Evolutionary conservation across 257 asterid genomes (phyloP), one percentile per base, ranked within the genome.

Genomic region (Ocimum tenuiflorum): DNA sequence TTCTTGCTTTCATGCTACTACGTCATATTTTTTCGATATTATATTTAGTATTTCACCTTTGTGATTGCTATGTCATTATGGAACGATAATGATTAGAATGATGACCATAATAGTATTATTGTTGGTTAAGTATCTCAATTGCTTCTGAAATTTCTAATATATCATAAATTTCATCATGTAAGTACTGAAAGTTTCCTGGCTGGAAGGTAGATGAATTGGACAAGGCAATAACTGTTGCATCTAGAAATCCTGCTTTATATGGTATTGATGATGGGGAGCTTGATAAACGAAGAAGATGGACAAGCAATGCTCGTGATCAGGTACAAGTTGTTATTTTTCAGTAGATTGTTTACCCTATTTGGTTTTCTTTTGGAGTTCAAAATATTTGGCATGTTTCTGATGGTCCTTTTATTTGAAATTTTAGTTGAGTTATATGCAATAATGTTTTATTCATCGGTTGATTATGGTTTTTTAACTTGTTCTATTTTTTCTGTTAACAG

Each of bases 181-280:
- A 36, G 75, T 76, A 66, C 87, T 86, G 84, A 88, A 77, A 60
- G 45, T 72, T 72, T 87, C 74, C 71, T 83, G 81, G 73, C 80
- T 71, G 88, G n/a, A 69, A 94, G 99, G 96, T 94, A 73, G 97
- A 90, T 88, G 97, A 90, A 70, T 72, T 94, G 94, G 95, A 83
- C 81, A 94, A 91, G 78, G 78, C 97, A 67, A 88, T 94, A 77
- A 54, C 88, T 29, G 95, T 94, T 62, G 97, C 97, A 17, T 81
- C 96, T 51, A 88, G 85, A 73, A 86, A 94, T 77, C 99, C 96
- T 68, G 48, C 89, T 66, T 67, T 74, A 69, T 94, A 88, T 77
- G 94, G 97, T 73, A 85, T 84, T 45, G 76, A 76, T 77, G 86
- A 88, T 50, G 78, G 48, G 47, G 99, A 94, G 83, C 96, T 94